Conservation (phyloP, 495 filamentous ascomycete genomes). For the Saxophila tyrrhenica region DNA sequence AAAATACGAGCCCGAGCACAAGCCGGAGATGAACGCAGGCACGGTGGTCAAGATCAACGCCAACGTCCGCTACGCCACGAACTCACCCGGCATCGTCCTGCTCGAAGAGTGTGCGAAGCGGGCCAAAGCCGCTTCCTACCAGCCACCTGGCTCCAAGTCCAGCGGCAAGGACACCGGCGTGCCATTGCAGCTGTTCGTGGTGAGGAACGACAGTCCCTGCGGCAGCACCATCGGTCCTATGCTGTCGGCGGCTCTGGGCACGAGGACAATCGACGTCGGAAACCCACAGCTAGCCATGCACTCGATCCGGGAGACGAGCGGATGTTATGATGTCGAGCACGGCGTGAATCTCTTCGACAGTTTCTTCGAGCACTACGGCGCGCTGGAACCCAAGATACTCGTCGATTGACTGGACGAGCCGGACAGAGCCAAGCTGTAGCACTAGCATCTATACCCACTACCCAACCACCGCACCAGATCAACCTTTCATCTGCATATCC, state of each 20-base stretch:
- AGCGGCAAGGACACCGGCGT: slow-evolving; percentile 36
- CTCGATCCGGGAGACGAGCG: slow-evolving; percentile 85
- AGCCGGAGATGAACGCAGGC: slow-evolving; percentile 91
- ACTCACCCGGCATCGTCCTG: slow-evolving; percentile 87
- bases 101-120: slow-evolving; percentile 74
- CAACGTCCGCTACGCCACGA: slow-evolving; percentile 90
- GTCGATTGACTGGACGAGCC: slow-evolving; percentile 9
- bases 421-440: background rate
- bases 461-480: too few species aligned
- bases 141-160: slow-evolving; percentile 13
- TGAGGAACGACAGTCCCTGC: slow-evolving; percentile 87
- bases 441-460: too few species aligned
- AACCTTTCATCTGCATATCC: background rate
- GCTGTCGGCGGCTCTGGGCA: slow-evolving; percentile 73
- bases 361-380: slow-evolving; percentile 75
- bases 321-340: slow-evolving; percentile 77
- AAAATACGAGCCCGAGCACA: slow-evolving; percentile 86
- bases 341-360: slow-evolving; percentile 75
- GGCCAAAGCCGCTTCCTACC: slow-evolving; percentile 34
- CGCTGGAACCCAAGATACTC: slow-evolving; percentile 61
- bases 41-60: slow-evolving; percentile 97
- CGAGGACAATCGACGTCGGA: slow-evolving; percentile 81
- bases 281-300: slow-evolving; percentile 98
- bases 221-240: slow-evolving; percentile 96
- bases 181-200: slow-evolving; percentile 89